phyloP scores from a whole-genome alignment of 768 basidiomycete species.

The Tubosaeta sp. region DNA sequence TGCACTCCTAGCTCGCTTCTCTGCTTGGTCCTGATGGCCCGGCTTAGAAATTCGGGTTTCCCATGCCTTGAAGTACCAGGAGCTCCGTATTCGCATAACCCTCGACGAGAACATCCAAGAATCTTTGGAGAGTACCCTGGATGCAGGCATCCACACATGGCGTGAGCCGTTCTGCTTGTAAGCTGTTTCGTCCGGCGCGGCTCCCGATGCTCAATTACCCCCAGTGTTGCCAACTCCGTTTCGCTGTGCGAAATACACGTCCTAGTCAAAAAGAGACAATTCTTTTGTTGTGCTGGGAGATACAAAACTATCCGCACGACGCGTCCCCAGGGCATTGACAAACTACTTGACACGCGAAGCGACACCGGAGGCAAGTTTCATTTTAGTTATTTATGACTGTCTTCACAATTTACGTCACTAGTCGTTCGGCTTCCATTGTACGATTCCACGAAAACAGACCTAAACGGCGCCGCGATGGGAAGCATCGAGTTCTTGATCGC shows the following conservation, averaged over 20 bases:
- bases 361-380: conserved; percentile 27
- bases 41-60: conserved; percentile 20
- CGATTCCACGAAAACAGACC: conserved; percentile 27
- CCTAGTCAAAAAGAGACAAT: conserved; percentile 24
- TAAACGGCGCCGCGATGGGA: conserved; percentile 25
- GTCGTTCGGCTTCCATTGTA: conserved; percentile 31
- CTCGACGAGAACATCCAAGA: conserved; percentile 28
- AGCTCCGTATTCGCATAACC: conserved; percentile 24
- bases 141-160: conserved; percentile 25
- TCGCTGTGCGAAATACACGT: conserved; percentile 28
- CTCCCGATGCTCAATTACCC: conserved; percentile 7
- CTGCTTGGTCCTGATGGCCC: not conserved
- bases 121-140: conserved; percentile 25
- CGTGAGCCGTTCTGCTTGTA: conserved; percentile 29
- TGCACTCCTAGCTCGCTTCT: not conserved
- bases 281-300: conserved; percentile 25
- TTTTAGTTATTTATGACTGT: conserved; percentile 27
- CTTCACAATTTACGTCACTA: conserved; percentile 29
- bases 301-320: conserved; percentile 29
- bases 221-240: conserved; percentile 15
- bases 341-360: conserved; percentile 26
- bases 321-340: conserved; percentile 20
- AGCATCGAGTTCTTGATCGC: conserved; percentile 25
- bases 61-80: conserved; percentile 20
- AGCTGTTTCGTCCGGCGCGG: not conserved